Evolutionary conservation across 495 filamentous ascomycete genomes (phyloP).

Genomic region (Geopyxis carbonaria): DNA sequence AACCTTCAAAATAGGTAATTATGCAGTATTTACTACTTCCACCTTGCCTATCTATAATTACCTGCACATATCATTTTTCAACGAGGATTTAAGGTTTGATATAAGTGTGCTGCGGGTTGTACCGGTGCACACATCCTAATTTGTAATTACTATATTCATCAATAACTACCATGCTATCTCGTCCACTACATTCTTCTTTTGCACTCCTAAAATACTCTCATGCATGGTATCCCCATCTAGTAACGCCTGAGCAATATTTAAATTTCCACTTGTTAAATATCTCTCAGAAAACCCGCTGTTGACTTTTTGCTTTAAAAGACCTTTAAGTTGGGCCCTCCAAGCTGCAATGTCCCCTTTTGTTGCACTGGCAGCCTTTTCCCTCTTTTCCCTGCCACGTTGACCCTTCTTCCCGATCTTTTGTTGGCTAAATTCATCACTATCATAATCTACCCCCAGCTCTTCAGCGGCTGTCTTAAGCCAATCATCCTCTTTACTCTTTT

Average conservation of each 20-base stretch:
- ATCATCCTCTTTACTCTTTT: slow-evolving; percentile 61
- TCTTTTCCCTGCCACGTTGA: slow-evolving; percentile 47
- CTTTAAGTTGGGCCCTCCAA: slow-evolving; percentile 45
- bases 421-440: slow-evolving; percentile 64
- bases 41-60: too few relatives aligned
- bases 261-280: slow-evolving; percentile 62
- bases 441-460: slow-evolving; percentile 85
- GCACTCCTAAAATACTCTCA: slow-evolving; percentile 43
- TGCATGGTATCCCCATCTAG: slow-evolving; percentile 39
- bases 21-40: too few relatives aligned
- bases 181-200: slow-evolving; percentile 32
- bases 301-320: slow-evolving; percentile 52
- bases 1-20: too few relatives aligned
- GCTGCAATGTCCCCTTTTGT: slow-evolving; percentile 48
- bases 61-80: too few relatives aligned
- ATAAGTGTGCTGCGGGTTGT: too few relatives aligned
- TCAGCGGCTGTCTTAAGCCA: slow-evolving; percentile 75
- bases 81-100: too few relatives aligned
- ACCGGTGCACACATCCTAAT: too few relatives aligned
- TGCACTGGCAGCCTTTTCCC: slow-evolving; percentile 50
- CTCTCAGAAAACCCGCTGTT: slow-evolving; percentile 84
- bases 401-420: slow-evolving; percentile 46
- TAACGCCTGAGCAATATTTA: slow-evolving; percentile 69
- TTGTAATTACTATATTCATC: too few relatives aligned
- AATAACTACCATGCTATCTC: slow-evolving; percentile 9